Evolutionary conservation across 83 land plant genomes (phyloP), one percentile per base, ranked within the genome.

Genomic region (Picea abies): DNA sequence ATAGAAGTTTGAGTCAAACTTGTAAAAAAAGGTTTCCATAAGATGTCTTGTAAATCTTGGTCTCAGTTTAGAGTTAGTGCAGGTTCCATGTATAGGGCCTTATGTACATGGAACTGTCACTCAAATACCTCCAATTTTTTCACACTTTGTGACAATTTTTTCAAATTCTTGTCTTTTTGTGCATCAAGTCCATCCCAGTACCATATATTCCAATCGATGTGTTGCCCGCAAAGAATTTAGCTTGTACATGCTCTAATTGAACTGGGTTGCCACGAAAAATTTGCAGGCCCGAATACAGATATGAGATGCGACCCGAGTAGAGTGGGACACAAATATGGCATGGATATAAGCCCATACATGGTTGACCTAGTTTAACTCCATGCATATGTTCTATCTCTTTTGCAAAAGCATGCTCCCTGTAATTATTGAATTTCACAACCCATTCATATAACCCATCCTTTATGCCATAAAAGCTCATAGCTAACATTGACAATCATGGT

Each of bases 81-180:
- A 91, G 61, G 91, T 91, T 5, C 90, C 87, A 8, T 91, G 93
- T 1, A 89, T 91, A 71, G 93, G 93, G 49, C 86, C 29, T 91
- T 29, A 86, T 91, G 26, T 89, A 89, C 78, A 86, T 89, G 3
- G 91, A 91, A 73, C 80, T 6, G 87, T 86, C 39, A 82, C 85
- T 47, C 91, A 91, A 44, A 81, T 91, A 16, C 93, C 93, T n/a
- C 83, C 89, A 29, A 86, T 91, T 32, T 88, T 90, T 84, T 88
- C 92, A 20, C 92, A 90, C 58, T 90, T 90, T 39, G 85, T 90
- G 60, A 91, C 91, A 26, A 91, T 86, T 80, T 84, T 91, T 62
- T 91, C 93, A 61, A 89, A 76, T 86, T 47, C 69, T 91, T 19
- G n/a, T 73, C 20, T 85, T 91, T 68, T 89, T 91, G 15, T 91